A percentile compares a stretch with the other conserved stretches of the same genome.
Conservation (phyloP, 129 eudicot genomes). For the Glebionis coronaria region DNA sequence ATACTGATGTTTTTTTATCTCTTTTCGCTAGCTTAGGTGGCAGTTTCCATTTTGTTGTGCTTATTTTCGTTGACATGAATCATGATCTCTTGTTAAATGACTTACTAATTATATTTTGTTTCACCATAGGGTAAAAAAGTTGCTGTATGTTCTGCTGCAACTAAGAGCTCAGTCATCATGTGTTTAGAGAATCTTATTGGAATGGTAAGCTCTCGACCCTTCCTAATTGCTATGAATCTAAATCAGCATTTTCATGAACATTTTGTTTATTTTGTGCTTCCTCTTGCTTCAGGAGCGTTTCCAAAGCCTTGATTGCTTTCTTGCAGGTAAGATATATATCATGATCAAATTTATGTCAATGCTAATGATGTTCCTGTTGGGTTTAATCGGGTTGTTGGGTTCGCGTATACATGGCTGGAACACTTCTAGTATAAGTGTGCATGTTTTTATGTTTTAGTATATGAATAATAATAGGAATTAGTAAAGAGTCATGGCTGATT, state of each 20-base stretch:
- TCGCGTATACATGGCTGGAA: too few relatives aligned
- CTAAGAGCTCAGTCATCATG: conserved; percentile 90
- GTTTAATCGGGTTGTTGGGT: too few relatives aligned
- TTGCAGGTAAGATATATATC: conserved; percentile 61
- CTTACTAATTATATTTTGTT: neutral
- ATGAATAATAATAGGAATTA: too few relatives aligned
- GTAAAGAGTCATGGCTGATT: too few relatives aligned
- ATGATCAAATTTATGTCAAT: neutral
- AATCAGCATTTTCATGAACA: conserved; percentile 4
- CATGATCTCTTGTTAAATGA: neutral
- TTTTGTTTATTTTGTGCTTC: conserved; percentile 14
- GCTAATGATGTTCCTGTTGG: too few relatives aligned
- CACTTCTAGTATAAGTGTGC: too few relatives aligned
- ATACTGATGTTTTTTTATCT: neutral
- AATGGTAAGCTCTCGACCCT: conserved; percentile 38
- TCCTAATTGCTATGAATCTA: neutral
- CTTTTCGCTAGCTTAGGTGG: neutral
- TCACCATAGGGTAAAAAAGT: conserved; percentile 63
- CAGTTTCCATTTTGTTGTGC: neutral
- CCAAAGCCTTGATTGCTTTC: conserved; percentile 95
- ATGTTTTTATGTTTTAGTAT: too few relatives aligned
- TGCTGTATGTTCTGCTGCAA: conserved; percentile 99
- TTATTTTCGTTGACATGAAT: neutral
- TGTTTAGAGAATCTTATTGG: conserved; percentile 95
- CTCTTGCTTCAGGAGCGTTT: conserved; percentile 75